phyloP scores from a whole-genome alignment of 2,329 filamentous ascomycete genomes.

The Fusarium sp. region DNA sequence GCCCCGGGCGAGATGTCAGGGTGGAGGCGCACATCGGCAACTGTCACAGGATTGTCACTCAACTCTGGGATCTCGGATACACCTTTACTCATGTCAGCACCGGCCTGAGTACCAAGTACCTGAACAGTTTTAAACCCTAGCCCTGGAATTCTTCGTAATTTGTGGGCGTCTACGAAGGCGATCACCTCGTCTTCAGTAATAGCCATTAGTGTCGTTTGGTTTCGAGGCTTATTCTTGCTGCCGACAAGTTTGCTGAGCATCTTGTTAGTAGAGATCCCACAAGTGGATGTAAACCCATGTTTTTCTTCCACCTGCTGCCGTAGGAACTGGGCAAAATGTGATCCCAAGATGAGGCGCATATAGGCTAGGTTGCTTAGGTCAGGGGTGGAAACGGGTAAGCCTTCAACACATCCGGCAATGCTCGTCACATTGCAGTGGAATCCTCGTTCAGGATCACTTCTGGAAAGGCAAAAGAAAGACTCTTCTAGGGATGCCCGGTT shows the following conservation, averaged over 20 bases:
- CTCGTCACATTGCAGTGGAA: constrained; percentile 79
- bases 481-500: constrained; percentile 70
- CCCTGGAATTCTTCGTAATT: constrained; percentile 83
- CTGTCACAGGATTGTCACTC: constrained; percentile 63
- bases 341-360: constrained; percentile 77
- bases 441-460: constrained; percentile 77
- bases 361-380: constrained; percentile 52
- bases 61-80: constrained; percentile 45
- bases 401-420: constrained; percentile 69
- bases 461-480: constrained; percentile 84
- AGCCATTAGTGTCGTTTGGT: constrained; percentile 84
- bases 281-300: constrained; percentile 86
- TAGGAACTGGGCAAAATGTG: constrained; percentile 81
- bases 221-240: constrained; percentile 83
- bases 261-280: constrained; percentile 89
- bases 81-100: constrained; percentile 44
- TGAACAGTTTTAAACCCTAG: constrained; percentile 76
- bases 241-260: constrained; percentile 86
- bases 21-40: constrained; percentile 70
- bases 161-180: constrained; percentile 77
- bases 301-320: constrained; percentile 77
- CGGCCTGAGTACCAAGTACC: constrained; percentile 64
- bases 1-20: constrained; percentile 69
- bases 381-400: constrained; percentile 29
- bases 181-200: constrained; percentile 66